A percentile compares a stretch with the other conserved stretches of the same genome.
These are phyloP conservation scores for Triticum timopheevii DNA, from an alignment of 176 grass and related monocot genomes.

Conservation along the genomic window DNA sequence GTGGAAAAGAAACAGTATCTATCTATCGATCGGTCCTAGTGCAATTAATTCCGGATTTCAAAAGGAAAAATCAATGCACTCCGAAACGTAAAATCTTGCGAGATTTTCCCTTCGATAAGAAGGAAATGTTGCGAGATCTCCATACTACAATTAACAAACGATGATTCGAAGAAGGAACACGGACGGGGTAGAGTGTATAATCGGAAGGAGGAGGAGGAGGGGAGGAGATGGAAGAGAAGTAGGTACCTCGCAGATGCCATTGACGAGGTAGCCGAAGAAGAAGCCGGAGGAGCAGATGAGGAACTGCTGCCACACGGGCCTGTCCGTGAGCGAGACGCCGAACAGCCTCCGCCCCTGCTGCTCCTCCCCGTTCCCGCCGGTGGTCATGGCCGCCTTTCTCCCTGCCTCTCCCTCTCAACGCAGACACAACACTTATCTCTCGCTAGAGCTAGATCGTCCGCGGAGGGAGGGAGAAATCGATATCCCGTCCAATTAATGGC, in stretches of 20 bases:
- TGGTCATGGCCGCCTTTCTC: conserved; percentile 21
- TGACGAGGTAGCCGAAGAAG: conserved; percentile 95
- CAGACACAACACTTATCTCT: not conserved
- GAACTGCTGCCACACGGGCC: conserved; percentile 88
- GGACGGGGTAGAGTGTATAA: no score
- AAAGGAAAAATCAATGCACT: no score
- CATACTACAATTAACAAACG: not conserved
- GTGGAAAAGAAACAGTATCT: not conserved
- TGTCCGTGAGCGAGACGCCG: conserved; percentile 67
- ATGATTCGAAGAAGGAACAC: not conserved
- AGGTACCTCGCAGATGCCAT: conserved; percentile 94
- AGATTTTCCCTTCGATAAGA: no score
- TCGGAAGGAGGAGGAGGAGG: not conserved
- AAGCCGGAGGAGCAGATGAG: conserved; percentile 84
- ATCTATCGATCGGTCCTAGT: not conserved
- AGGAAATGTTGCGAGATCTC: not conserved
- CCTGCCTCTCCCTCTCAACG: not conserved
- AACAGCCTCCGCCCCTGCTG: conserved; percentile 69
- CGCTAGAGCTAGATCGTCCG: not conserved
- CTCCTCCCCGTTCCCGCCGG: conserved; percentile 44
- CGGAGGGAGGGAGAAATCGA: not conserved
- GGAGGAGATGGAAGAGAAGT: no score
- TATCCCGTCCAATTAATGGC: not conserved
- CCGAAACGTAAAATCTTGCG: no score
- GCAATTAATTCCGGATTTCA: no score